Evolutionary conservation across 495 filamentous ascomycete genomes (phyloP), one percentile per base, ranked within the genome.

Genomic region (Xylaria nigripes): DNA sequence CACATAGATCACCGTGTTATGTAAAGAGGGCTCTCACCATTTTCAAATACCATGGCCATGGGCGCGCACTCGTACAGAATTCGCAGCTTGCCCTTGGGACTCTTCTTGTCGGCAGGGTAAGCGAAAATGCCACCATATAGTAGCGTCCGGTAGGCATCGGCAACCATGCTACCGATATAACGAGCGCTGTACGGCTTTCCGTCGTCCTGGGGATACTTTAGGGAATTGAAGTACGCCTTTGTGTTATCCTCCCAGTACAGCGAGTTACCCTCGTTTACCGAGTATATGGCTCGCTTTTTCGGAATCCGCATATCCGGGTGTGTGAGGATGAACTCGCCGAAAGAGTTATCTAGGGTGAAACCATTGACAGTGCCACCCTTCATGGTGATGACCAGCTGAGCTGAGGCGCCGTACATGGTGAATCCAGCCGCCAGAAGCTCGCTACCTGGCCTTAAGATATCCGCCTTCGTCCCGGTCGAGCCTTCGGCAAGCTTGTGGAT

Each of bases 1-100:
- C 36, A n/a, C 19, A 3, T 32, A n/a, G n/a, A 29, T 10, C 16
- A 8, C 0, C 13, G 10, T 18, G 56, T 27, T 4, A 46, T 43
- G 54, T 49, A 9, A 30, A 13, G 10, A 24, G 5, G 2, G 6
- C 15, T 18, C 82, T 75, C 65, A 92, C 87, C 87, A 72, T 98
- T 96, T 77, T 98, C 93, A 73, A 98, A 96, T 19, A 98, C 78
- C 90, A 97, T 89, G 6, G 94, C 94, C 93, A 98, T 98, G 16
- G 93, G 93, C 41, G 94, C 93, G 70, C 93, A 98, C 76, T 98
- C 93, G 73, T 98, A 98, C 64, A 98, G 69, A 61, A 98, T 98
- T 57, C 93, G 80, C 62, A 98, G 79, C 79, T 98, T 98, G 41
- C 93, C 93, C 81, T 97, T 98, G 50, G 89, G 86, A 63, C 86